Evolutionary conservation across 1,284 basidiomycete species (phyloP).

Genomic region (Meira miltonrushii): DNA sequence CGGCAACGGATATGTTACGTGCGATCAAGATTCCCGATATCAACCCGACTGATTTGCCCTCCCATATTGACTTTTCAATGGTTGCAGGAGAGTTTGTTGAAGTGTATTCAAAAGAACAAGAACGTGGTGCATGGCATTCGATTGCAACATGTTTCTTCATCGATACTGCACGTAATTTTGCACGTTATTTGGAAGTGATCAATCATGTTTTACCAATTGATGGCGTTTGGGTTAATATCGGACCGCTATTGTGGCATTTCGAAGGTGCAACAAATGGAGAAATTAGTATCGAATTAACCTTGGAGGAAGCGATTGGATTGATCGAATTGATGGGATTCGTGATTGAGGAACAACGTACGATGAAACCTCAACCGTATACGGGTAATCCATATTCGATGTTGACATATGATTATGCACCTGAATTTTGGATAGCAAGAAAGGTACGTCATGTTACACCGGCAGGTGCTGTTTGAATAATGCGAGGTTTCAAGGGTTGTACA

Average conservation of each 20-base stretch:
- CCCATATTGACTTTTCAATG: slow-evolving; percentile 47
- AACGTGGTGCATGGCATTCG: slow-evolving; percentile 75
- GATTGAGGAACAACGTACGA: slow-evolving; percentile 71
- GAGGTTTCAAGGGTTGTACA: neutral
- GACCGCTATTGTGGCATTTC: slow-evolving; percentile 92
- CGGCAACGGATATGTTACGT: slow-evolving; percentile 37
- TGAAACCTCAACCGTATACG: slow-evolving; percentile 76
- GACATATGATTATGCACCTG: slow-evolving; percentile 74
- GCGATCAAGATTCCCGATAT: slow-evolving; percentile 44
- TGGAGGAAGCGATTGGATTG: slow-evolving; percentile 79
- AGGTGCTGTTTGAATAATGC: slow-evolving; percentile 20
- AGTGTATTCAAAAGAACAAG: slow-evolving; percentile 56
- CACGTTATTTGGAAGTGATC: slow-evolving; percentile 48
- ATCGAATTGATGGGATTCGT: slow-evolving; percentile 74
- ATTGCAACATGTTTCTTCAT: slow-evolving; percentile 96
- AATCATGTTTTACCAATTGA: slow-evolving; percentile 41
- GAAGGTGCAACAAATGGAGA: slow-evolving; percentile 61
- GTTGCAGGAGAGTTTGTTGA: slow-evolving; percentile 49
- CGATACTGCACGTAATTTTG: slow-evolving; percentile 64
- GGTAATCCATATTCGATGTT: slow-evolving; percentile 77
- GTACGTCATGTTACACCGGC: slow-evolving; percentile 31
- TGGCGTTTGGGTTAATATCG: slow-evolving; percentile 55
- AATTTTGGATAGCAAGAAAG: slow-evolving; percentile 52
- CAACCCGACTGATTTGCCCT: slow-evolving; percentile 26
- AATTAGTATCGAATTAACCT: slow-evolving; percentile 68